Evolutionary conservation across 2,329 filamentous ascomycete species (phyloP), one percentile per base, ranked within the genome.

Genomic region (Cercospora zeina): DNA sequence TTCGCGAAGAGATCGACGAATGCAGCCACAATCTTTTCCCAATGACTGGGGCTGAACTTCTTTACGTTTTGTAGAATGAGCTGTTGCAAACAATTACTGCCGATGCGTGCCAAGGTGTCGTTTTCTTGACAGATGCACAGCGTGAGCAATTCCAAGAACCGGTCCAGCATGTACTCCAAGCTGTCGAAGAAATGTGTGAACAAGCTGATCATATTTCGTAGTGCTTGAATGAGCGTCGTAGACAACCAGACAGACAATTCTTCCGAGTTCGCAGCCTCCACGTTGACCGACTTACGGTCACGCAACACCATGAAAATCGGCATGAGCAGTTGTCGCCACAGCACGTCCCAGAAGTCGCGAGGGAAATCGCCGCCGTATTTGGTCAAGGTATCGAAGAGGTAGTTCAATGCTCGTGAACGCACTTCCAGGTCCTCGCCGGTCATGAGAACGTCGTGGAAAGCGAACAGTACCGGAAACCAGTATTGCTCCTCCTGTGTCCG

Each of bases 51-150:
- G 21, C 84, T 86, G 77, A 99, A 97, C 74, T 97, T 97, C 64
- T 86, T 87, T 9, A 99, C 95, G 69, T 99, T 99, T 74, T 97
- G 93, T 47, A 99, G 77, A 62, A 99, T 97, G 49, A 99, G 80
- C 74, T 97, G 93, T 75, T 99, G 95, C 58, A 99, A 79, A 74
- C 96, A 99, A 74, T 99, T 99, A 80, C 93, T 97, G 57, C 95
- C 95, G 70, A 99, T 99, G 24, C 96, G 86, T 2, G 95, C 96
- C 67, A 99, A 93, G 0, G 96, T 99, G 72, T 99, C 95, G 71
- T 99, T 99, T 74, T 99, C 95, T 76, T 99, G 95, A 74, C 93
- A 97, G 66, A 99, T 99, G 74, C 95, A 99, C 10, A 99, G 84
- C 3, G 91, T 93, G 10, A 99, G 81, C 19, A 99, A 85, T 75